Evolutionary conservation across 768 basidiomycete species (phyloP), one percentile per base, ranked within the genome.

Genomic region (Termitomyces sp.): DNA sequence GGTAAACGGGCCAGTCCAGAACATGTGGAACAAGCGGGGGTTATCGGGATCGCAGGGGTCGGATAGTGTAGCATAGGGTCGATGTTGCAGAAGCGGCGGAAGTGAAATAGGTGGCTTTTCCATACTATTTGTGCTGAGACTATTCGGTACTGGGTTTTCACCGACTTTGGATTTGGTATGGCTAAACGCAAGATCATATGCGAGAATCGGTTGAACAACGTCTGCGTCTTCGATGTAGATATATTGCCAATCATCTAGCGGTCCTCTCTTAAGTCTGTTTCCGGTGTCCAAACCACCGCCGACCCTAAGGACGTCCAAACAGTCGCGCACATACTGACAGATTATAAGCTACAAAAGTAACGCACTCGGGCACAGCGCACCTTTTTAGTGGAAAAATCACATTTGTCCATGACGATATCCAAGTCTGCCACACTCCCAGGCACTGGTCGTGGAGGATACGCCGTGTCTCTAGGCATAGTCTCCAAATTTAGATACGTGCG

Each of bases 1-100:
- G 9, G 94, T 97, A 77, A 99, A 98, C 1, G 93, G 88, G 0
- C 97, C 96, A 1, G 95, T 92, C 96, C 97, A 98, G 77, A 97
- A 99, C 87, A 98, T 97, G 72, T 99, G 97, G 78, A 96, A 98
- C 33, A 98, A 73, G 36, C 90, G 84, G 6, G 94, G 89, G 65
- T 88, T 85, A 62, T 92, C 87, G 0, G 87, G 80, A 66, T 97
- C 92, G 71, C 97, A 99, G 1, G 86, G 78, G 1, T 74, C 69
- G 3, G 80, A 69, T 41, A 84, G 78, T 54, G 80, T 79, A 22
- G 84, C 78, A 62, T 83, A 81, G 0, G 87, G 79, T 41, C 74
- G 73, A 65, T 90, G 83, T 33, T 75, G 70, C 14, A 80, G 69
- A 5, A 84, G 76, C 7, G 77, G 69, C 36, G 81, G 78, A 22